Evolutionary conservation across 2,329 filamentous ascomycete genomes (phyloP).

Genomic region (Monosporascus ibericus): DNA sequence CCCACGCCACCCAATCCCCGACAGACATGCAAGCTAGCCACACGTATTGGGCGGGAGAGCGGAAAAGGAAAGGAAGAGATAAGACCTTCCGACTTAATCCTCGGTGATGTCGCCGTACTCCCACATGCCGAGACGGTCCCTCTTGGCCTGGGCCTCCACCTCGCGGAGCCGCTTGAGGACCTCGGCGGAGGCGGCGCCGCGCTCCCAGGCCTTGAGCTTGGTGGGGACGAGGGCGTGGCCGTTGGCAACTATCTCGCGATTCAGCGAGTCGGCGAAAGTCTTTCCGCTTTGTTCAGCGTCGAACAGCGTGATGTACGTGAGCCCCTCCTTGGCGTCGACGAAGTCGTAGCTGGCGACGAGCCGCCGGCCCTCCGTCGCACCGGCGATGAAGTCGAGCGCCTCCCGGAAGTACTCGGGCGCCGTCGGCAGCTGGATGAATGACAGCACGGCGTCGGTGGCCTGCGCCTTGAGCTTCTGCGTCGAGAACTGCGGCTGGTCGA

Average conservation of each 20-base stretch:
- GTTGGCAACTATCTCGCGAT: conserved; percentile 76
- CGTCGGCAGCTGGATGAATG: conserved; percentile 82
- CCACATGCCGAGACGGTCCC: conserved; percentile 82
- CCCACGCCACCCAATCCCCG: too few species aligned
- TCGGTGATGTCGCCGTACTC: conserved; percentile 97
- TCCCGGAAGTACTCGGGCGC: conserved; percentile 79
- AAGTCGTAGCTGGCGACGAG: conserved; percentile 90
- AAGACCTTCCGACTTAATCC: conserved; percentile 48
- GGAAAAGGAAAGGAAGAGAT: too few species aligned
- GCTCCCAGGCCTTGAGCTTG: conserved; percentile 90
- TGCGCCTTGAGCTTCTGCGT: conserved; percentile 78
- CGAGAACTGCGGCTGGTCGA: conserved; percentile 73
- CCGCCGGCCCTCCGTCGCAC: conserved; percentile 67
- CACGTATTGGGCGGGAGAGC: too few species aligned
- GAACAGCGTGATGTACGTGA: conserved; percentile 81
- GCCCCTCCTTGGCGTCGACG: conserved; percentile 69
- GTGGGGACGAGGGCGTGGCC: conserved; percentile 86
- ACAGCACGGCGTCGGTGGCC: conserved; percentile 79
- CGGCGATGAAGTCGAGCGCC: conserved; percentile 66
- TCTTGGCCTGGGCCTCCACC: conserved; percentile 73
- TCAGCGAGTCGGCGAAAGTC: conserved; percentile 72
- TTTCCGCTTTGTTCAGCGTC: conserved; percentile 60
- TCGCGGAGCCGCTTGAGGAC: conserved; percentile 67
- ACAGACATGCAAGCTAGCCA: too few species aligned
- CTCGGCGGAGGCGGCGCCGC: conserved; percentile 59